Evolutionary conservation across 768 basidiomycete genomes (phyloP), one percentile per base, ranked within the genome.

Genomic region (Tylopilus plumbeoviolaceoides): DNA sequence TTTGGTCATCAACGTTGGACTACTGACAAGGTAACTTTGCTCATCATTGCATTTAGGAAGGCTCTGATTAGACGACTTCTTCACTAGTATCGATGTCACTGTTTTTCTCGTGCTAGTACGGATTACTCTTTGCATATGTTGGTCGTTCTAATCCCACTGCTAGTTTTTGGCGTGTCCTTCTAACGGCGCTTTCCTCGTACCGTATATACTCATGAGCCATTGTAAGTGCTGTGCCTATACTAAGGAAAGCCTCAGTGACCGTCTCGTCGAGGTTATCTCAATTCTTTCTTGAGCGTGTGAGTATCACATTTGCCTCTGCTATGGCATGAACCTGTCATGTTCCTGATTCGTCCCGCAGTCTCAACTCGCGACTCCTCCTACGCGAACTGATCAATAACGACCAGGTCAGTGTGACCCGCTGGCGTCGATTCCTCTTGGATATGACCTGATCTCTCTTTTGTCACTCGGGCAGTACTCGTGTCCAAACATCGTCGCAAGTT

Each of bases 201-300:
- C 71, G 0, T 72, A 72, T 48, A 69, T 72, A 48, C 66, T 72
- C 6, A 70, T 72, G 63, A 73, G 72, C 28, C 70, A 73, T 49
- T 72, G 71, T 68, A 31, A 41, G 72, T 41, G 35, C 7, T 20
- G 2, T 8, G 1, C 23, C 1, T 7, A 6, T 12, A 4, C 18
- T 1, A 2, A 41, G n/a, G 33, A 4, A 27, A 0, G 6, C 36
- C 9, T 31, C 7, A 3, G 53, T 14, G 21, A 38, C 17, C n/a
- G 5, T 12, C 17, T 15, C 31, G 11, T 4, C n/a, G 33, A 72
- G 71, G 64, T 54, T 73, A 72, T 59, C 62, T 72, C 45, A 73
- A 72, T 42, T 72, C 72, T 20, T 72, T 73, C 48, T 50, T 72
- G 48, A 72, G 71, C 51, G 64, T 72, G 71, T 72, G 54, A 61